Percentiles rank a stretch among this genome's conserved stretches.
These are phyloP conservation scores for Magnolia changhungtana DNA, from an alignment of 164 flowering plant genomes.

Conservation along the genomic window DNA sequence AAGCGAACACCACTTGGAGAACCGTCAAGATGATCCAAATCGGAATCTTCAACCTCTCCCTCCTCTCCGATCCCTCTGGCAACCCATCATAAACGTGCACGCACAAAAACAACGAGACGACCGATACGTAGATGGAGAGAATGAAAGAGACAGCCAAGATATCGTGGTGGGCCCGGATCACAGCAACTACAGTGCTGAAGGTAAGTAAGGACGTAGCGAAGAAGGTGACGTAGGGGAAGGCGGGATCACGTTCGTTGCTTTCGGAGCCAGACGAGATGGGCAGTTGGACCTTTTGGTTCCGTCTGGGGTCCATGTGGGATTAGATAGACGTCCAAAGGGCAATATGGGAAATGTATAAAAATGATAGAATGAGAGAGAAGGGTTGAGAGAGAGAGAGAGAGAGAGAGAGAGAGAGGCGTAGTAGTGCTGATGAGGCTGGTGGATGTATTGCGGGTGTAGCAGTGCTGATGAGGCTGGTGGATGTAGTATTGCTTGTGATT, in stretches of 20 bases:
- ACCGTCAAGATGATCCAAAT: not conserved
- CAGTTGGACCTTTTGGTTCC: not conserved
- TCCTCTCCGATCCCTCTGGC: not conserved
- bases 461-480: no score
- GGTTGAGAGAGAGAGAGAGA: no score
- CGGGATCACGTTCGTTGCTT: not conserved
- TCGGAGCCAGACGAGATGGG: not conserved
- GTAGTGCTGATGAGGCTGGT: no score
- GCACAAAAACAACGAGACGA: not conserved
- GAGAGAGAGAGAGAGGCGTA: no score
- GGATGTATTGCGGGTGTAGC: no score
- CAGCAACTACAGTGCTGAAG: not conserved
- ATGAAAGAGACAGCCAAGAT: not conserved
- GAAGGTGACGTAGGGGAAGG: no score
- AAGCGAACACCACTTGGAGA: not conserved
- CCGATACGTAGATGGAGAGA: not conserved
- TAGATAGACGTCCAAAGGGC: no score
- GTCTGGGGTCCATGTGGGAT: no score
- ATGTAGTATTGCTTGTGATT: no score
- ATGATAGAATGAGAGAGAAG: no score
- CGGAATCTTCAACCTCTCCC: not conserved
- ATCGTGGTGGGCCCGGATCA: not conserved
- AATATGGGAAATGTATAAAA: no score
- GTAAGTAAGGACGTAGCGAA: not conserved
- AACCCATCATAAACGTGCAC: not conserved